Percentiles rank a stretch among this genome's conserved stretches.
Conservation (phyloP, 768 basidiomycete genomes). For the Podaxis carcinomalis region DNA sequence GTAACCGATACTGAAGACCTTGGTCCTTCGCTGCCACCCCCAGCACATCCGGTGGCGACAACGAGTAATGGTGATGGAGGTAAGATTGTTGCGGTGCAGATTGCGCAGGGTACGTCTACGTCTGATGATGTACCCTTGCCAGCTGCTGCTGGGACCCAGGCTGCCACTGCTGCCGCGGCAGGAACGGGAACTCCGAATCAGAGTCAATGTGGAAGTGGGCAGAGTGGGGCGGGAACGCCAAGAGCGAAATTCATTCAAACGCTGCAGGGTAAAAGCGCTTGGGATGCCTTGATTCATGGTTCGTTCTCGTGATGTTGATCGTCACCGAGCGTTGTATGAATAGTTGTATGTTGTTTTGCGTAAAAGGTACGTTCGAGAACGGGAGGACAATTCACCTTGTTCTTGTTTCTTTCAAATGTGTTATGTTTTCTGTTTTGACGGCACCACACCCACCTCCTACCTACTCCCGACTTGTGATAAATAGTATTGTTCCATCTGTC, state of each 20-base stretch:
- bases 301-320: constrained; percentile 46
- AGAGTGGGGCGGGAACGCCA: constrained; percentile 26
- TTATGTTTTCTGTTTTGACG: not conserved
- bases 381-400: not conserved
- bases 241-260: constrained; percentile 52
- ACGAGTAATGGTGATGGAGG: constrained; percentile 2
- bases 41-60: not conserved
- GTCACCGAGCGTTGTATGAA: not conserved
- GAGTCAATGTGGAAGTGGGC: constrained; percentile 9
- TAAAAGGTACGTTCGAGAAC: not conserved
- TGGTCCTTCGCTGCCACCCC: not conserved
- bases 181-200: not conserved
- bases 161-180: not conserved
- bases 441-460: not conserved
- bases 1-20: constrained; percentile 6
- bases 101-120: not conserved
- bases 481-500: constrained; percentile 2
- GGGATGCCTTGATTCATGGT: constrained; percentile 67
- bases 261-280: constrained; percentile 57
- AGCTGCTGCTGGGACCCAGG: not conserved
- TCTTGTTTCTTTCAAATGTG: not conserved
- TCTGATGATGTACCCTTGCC: not conserved
- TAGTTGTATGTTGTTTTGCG: not conserved
- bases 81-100: not conserved
- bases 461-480: not conserved